Percentiles rank a stretch among this genome's conserved stretches.
Conservation (phyloP, 192 early-diverging fungal genomes). For the Backusella macrospora region DNA sequence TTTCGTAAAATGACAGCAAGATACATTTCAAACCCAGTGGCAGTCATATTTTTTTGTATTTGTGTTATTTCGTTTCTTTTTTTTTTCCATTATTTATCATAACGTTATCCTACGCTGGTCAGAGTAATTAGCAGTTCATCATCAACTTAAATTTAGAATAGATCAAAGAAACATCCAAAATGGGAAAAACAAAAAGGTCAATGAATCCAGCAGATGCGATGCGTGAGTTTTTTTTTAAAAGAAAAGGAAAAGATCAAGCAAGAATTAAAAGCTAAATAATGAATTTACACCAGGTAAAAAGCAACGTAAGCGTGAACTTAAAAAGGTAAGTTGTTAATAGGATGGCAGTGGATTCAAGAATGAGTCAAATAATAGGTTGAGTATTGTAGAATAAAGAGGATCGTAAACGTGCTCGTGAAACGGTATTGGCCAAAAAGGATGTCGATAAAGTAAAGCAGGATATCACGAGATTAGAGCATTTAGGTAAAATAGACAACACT, state of each 20-base stretch:
- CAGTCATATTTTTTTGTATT: slow-evolving; percentile 2
- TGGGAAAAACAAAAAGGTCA: slow-evolving; percentile 36
- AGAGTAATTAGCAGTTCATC: background rate
- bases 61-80: background rate
- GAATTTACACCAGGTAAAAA: slow-evolving; percentile 32
- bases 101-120: background rate
- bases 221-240: slow-evolving; percentile 27
- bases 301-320: slow-evolving; percentile 40
- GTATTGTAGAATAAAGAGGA: slow-evolving; percentile 64
- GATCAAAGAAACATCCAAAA: background rate
- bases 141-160: background rate
- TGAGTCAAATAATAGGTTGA: background rate
- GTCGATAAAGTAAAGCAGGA: slow-evolving; percentile 56
- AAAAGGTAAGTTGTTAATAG: slow-evolving; percentile 29
- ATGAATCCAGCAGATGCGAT: slow-evolving; percentile 42
- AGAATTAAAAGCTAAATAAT: background rate
- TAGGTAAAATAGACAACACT: slow-evolving; percentile 42
- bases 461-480: slow-evolving; percentile 43
- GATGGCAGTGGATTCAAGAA: background rate
- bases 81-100: background rate
- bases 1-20: background rate
- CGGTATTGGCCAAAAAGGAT: slow-evolving; percentile 60
- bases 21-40: background rate
- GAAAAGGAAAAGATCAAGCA: background rate
- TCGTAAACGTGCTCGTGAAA: slow-evolving; percentile 55